Evolutionary conservation across 345 rosid genomes (phyloP), one percentile per base, ranked within the genome.

Genomic region (Populus simonii): DNA sequence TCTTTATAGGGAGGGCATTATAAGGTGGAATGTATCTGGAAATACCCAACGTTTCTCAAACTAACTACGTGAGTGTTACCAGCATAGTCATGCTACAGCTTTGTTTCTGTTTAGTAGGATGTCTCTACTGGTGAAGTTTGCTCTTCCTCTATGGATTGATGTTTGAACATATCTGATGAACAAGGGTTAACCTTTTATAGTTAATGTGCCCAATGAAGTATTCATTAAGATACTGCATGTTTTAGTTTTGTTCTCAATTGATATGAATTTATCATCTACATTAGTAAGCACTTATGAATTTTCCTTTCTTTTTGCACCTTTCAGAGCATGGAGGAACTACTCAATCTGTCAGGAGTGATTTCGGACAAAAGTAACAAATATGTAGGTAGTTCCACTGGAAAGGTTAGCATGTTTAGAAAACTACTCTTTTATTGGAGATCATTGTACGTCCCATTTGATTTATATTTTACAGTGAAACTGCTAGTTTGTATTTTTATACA

Each of bases 251-350:
- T 10, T 55, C 49, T 43, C 61, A 22, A 25, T 36, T 17, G 15
- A 61, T 41, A 49, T 71, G 3, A 38, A 31, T 39, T 45, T 15
- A 16, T 33, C 8, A 6, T 57, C 16, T 66, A 18, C 45, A 61
- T 69, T 23, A 10, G 59, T 16, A 45, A 57, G 66, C 18, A 13
- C 62, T 69, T 68, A 31, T 63, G 17, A 31, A 16, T 55, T 55
- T 67, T 61, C 6, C 7, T 38, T 69, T 70, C 67, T 70, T 49
- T 27, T 68, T 68, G 66, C 31, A 17, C 35, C 43, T 41, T 76
- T 80, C 79, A 90, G 93, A 87, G 90, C 85, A 84, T 88, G 88
- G 78, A 75, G 35, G 84, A 79, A 74, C 86, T 88, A 33, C 76
- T 87, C 75, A 85, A 87, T 80, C 49, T 20, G 22, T 84, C 88